These are phyloP conservation scores for Curvularia eragrostidis DNA, from an alignment of 2,329 filamentous ascomycete genomes.

Conservation along the genomic window DNA sequence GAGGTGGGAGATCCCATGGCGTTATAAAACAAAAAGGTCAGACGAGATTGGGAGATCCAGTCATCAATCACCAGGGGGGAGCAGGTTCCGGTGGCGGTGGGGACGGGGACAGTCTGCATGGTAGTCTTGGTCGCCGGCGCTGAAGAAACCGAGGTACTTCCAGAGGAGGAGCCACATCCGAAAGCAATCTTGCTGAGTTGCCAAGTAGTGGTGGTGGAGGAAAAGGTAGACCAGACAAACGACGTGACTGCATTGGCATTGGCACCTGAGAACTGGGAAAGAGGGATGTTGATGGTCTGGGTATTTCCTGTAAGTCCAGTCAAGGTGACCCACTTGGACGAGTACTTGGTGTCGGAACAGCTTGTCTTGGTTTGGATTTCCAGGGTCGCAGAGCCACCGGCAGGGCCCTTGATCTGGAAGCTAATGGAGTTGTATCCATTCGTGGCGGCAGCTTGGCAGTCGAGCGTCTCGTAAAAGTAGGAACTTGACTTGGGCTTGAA, in stretches of 20 bases:
- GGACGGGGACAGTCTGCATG: slow-evolving; percentile 9
- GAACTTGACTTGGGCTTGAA: slow-evolving; percentile 58
- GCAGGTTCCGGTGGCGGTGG: slow-evolving; percentile 47
- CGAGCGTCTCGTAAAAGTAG: slow-evolving; percentile 63
- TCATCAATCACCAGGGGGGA: slow-evolving; percentile 62
- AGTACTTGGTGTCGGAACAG: slow-evolving; percentile 52
- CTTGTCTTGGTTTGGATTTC: slow-evolving; percentile 59
- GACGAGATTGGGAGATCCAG: slow-evolving; percentile 66
- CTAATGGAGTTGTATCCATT: slow-evolving; percentile 58
- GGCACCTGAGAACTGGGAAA: slow-evolving; percentile 58
- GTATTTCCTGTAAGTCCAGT: slow-evolving; percentile 57
- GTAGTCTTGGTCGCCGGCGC: slow-evolving; percentile 6
- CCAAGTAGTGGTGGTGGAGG: slow-evolving; percentile 51
- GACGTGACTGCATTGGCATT: slow-evolving; percentile 59
- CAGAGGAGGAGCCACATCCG: slow-evolving; percentile 45
- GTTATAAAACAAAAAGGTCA: slow-evolving; percentile 68
- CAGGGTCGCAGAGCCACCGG: slow-evolving; percentile 51
- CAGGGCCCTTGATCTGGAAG: slow-evolving; percentile 57
- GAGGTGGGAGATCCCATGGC: slow-evolving; percentile 62
- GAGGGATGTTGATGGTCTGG: slow-evolving; percentile 60
- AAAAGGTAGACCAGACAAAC: slow-evolving; percentile 55
- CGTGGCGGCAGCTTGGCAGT: slow-evolving; percentile 55
- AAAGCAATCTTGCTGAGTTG: slow-evolving; percentile 59
- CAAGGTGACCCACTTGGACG: slow-evolving; percentile 56
- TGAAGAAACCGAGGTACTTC: slow-evolving; percentile 5